Percentiles rank a stretch among this genome's conserved stretches.
Conservation (phyloP, 2,329 filamentous ascomycete genomes). For the Apiospora malaysiana region DNA sequence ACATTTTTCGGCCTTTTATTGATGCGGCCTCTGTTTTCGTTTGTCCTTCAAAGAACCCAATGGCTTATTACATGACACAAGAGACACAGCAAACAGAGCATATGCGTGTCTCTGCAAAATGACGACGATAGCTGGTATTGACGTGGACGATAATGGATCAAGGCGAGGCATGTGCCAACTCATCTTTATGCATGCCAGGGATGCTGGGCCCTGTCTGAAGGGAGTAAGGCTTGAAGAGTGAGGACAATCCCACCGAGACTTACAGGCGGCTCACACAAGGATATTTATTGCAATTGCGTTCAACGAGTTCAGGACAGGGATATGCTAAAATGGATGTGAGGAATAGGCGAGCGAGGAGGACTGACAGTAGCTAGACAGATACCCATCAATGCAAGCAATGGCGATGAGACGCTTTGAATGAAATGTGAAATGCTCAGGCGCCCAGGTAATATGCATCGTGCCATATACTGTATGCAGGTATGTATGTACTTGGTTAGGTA, state of each 20-base stretch:
- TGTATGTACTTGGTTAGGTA: no score
- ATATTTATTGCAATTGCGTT: neutral
- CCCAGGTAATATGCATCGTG: neutral
- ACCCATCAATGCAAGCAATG: neutral
- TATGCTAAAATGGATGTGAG: neutral
- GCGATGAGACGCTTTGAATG: neutral
- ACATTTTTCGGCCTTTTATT: neutral
- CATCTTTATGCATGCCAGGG: slow-evolving; percentile 3
- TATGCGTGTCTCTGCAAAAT: neutral
- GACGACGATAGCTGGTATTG: neutral
- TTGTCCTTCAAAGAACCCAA: neutral
- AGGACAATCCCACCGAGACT: neutral
- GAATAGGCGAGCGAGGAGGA: neutral
- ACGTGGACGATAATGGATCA: neutral
- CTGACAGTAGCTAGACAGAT: slow-evolving; percentile 10
- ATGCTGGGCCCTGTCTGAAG: neutral
- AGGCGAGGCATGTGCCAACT: slow-evolving; percentile 8
- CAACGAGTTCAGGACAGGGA: neutral
- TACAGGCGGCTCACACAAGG: neutral
- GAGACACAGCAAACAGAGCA: neutral
- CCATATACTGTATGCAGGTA: no score
- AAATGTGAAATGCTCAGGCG: neutral
- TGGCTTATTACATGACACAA: neutral
- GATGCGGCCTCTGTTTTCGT: neutral
- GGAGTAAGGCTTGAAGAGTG: neutral